These are phyloP conservation scores for Phytophthora capsici DNA, from an alignment of 352 stramenopile genomes.

Conservation along the genomic window DNA sequence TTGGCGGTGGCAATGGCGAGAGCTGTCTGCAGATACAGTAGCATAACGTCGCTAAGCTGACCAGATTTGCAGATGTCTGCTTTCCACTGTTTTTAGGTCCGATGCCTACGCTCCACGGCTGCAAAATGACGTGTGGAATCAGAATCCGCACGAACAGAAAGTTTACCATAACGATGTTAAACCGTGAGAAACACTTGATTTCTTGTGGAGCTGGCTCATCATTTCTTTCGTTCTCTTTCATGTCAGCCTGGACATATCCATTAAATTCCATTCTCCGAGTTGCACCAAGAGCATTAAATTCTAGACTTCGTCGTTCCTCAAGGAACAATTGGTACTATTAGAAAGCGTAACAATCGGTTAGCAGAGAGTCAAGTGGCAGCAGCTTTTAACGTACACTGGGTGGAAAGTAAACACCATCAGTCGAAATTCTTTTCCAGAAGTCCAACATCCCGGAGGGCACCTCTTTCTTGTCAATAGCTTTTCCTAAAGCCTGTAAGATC, in stretches of 20 bases:
- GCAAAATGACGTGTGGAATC: slow-evolving; percentile 63
- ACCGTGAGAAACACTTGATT: slow-evolving; percentile 31
- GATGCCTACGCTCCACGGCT: slow-evolving; percentile 57
- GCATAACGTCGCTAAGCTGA: slow-evolving; percentile 57
- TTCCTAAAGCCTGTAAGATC: slow-evolving; percentile 54
- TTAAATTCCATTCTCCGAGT: slow-evolving; percentile 50
- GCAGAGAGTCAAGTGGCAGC: not conserved
- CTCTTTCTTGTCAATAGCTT: slow-evolving; percentile 58
- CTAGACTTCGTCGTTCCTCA: slow-evolving; percentile 45
- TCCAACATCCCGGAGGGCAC: slow-evolving; percentile 60
- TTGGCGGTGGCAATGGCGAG: slow-evolving; percentile 47
- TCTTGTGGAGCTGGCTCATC: not conserved
- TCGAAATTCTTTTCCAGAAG: slow-evolving; percentile 62
- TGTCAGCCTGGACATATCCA: not conserved
- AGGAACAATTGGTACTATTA: slow-evolving; percentile 65
- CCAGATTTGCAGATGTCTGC: slow-evolving; percentile 42
- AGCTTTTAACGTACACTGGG: slow-evolving; percentile 40
- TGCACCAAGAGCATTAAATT: slow-evolving; percentile 65
- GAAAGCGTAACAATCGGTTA: slow-evolving; percentile 14
- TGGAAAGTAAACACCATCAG: slow-evolving; percentile 73
- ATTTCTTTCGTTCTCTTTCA: not conserved
- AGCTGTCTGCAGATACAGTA: slow-evolving; percentile 53
- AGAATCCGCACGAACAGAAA: slow-evolving; percentile 69
- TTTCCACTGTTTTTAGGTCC: slow-evolving; percentile 33
- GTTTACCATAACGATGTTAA: slow-evolving; percentile 67